Evolutionary conservation across 1,284 basidiomycete genomes (phyloP).

Genomic region (Malassezia dermatis): DNA sequence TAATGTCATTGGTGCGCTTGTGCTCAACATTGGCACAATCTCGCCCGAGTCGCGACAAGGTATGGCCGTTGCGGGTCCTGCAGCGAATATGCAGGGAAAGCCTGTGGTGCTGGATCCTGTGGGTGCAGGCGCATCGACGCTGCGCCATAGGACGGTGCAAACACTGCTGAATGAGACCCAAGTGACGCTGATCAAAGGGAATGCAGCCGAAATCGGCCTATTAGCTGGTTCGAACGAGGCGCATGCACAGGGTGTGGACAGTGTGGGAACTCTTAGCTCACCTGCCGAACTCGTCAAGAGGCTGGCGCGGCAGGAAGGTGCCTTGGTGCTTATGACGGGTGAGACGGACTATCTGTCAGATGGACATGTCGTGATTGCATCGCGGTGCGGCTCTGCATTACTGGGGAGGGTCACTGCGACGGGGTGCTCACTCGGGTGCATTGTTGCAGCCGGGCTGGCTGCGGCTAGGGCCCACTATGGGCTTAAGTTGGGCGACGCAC

Average conservation of each 20-base stretch:
- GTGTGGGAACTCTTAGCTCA: conserved; percentile 65
- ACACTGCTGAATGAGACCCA: conserved; percentile 76
- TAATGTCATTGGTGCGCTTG: conserved; percentile 59
- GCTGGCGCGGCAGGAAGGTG: conserved; percentile 67
- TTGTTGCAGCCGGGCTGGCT: conserved; percentile 62
- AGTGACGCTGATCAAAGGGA: conserved; percentile 86
- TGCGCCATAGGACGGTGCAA: conserved; percentile 57
- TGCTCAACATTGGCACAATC: conserved; percentile 87
- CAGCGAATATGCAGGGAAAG: conserved; percentile 30
- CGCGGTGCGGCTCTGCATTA: conserved; percentile 66
- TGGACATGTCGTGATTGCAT: conserved; percentile 59
- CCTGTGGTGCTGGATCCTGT: conserved; percentile 89
- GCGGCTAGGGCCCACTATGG: conserved; percentile 53
- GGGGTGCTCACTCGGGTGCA: conserved; percentile 76
- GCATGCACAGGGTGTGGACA: conserved; percentile 73
- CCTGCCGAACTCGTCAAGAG: conserved; percentile 61
- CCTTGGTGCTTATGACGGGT: conserved; percentile 74
- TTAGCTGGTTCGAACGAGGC: conserved; percentile 63
- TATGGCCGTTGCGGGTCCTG: conserved; percentile 68
- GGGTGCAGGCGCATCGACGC: conserved; percentile 73
- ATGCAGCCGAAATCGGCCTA: conserved; percentile 76
- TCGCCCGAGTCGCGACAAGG: conserved; percentile 55
- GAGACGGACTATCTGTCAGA: conserved; percentile 75
- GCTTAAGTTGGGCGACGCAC: background rate
- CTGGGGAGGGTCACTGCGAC: conserved; percentile 76